These are phyloP conservation scores for Sclerotinia sclerotiorum DNA, from an alignment of 2,329 filamentous ascomycete genomes.

Conservation along the genomic window DNA sequence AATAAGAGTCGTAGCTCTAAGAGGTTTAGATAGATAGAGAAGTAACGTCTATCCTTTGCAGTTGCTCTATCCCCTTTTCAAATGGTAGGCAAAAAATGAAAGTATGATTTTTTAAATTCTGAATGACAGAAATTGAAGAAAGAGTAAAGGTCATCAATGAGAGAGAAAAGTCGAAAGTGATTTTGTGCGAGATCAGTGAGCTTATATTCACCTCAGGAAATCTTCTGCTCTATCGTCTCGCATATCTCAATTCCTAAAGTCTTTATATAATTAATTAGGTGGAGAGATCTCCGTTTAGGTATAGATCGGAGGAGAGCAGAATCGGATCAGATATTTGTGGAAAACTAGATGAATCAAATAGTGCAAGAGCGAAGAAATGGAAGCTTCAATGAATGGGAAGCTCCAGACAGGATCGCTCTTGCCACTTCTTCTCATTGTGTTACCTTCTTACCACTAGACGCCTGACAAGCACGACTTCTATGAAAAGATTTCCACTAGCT, in stretches of 20 bases:
- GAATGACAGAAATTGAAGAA: background rate
- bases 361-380: background rate
- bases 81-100: slow-evolving; percentile 18
- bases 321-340: background rate
- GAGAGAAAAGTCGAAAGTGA: background rate
- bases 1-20: slow-evolving; percentile 40
- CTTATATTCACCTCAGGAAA: slow-evolving; percentile 2
- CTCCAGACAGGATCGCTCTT: background rate
- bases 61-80: slow-evolving; percentile 22
- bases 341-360: background rate
- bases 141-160: background rate
- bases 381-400: background rate
- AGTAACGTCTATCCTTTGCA: slow-evolving; percentile 30
- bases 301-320: background rate
- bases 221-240: background rate
- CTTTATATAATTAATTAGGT: background rate
- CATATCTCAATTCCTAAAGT: background rate
- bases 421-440: background rate
- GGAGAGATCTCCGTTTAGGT: background rate
- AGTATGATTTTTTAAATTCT: background rate
- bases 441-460: background rate
- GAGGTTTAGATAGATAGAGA: slow-evolving; percentile 37
- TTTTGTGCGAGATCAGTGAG: slow-evolving; percentile 2
- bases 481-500: background rate
- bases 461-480: background rate